Percentiles rank a stretch among this genome's conserved stretches.
phyloP scores from a whole-genome alignment of 192 early-diverging fungal genomes.

The Rhizophagus prolifer region DNA sequence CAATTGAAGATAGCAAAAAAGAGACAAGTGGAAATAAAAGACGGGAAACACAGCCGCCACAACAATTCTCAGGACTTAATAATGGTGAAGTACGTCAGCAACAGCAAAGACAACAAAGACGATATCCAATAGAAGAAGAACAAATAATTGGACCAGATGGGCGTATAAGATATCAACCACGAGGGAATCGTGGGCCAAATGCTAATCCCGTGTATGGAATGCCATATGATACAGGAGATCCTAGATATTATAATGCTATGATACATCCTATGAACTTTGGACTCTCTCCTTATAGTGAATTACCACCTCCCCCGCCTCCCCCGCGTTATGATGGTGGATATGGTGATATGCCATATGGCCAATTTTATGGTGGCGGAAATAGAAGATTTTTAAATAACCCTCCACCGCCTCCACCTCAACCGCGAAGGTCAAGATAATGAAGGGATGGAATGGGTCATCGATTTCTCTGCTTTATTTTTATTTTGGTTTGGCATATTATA shows the following conservation, averaged over 20 bases:
- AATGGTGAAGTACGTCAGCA: conserved; percentile 20
- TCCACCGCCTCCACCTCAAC: conserved; percentile 18
- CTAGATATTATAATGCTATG: conserved; percentile 29
- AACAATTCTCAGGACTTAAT: conserved; percentile 20
- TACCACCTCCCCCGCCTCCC: conserved; percentile 11
- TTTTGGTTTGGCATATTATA: neutral
- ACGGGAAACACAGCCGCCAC: conserved; percentile 9
- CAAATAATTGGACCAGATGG: conserved; percentile 19
- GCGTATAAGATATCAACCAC: conserved; percentile 22
- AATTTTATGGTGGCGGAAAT: conserved; percentile 28
- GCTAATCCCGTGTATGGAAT: conserved; percentile 25
- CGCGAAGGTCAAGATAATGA: conserved; percentile 21
- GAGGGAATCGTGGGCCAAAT: conserved; percentile 17
- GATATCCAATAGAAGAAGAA: conserved; percentile 21
- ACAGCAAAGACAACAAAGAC: conserved; percentile 19
- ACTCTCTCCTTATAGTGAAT: conserved; percentile 23
- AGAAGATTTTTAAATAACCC: conserved; percentile 27
- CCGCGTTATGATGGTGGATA: conserved; percentile 32
- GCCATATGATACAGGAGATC: conserved; percentile 28
- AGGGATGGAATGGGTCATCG: neutral
- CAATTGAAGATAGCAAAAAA: conserved; percentile 8
- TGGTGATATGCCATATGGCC: conserved; percentile 28
- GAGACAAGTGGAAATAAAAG: conserved; percentile 2
- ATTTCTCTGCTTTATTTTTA: neutral
- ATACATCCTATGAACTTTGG: conserved; percentile 23